Conservation (phyloP, 2,329 filamentous ascomycete species). For the Paracamarosporium sp. region DNA sequence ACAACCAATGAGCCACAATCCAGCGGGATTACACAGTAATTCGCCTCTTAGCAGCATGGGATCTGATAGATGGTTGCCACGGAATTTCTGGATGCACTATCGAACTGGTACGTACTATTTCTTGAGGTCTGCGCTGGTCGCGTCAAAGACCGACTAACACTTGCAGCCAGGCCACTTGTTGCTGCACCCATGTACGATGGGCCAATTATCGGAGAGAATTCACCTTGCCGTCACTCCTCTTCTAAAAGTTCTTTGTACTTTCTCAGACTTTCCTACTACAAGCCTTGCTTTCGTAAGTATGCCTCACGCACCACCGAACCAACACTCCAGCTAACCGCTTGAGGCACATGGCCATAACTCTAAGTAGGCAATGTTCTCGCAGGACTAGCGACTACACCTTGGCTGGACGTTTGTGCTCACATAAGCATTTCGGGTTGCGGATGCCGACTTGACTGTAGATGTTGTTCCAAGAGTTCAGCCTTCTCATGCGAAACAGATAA, state of each 20-base stretch:
- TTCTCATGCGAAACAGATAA: too few species aligned
- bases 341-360: background rate
- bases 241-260: background rate
- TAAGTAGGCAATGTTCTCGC: background rate
- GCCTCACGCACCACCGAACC: background rate
- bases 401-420: too few species aligned
- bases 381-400: too few species aligned
- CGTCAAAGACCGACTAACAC: background rate
- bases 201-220: background rate
- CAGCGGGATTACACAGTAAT: background rate
- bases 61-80: background rate
- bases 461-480: too few species aligned
- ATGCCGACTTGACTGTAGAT: too few species aligned
- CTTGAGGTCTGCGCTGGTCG: background rate
- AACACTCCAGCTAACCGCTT: background rate
- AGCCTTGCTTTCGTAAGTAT: background rate
- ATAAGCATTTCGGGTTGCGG: too few species aligned
- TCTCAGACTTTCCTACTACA: too few species aligned
- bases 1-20: background rate
- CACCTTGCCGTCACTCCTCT: too few species aligned
- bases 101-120: background rate
- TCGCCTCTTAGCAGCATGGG: background rate
- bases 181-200: background rate
- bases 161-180: background rate
- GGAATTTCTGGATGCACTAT: background rate